A percentile compares a stretch with the other conserved stretches of the same genome.
Conservation (phyloP, 2,329 filamentous ascomycete species). For the Elsinoe batatas region DNA sequence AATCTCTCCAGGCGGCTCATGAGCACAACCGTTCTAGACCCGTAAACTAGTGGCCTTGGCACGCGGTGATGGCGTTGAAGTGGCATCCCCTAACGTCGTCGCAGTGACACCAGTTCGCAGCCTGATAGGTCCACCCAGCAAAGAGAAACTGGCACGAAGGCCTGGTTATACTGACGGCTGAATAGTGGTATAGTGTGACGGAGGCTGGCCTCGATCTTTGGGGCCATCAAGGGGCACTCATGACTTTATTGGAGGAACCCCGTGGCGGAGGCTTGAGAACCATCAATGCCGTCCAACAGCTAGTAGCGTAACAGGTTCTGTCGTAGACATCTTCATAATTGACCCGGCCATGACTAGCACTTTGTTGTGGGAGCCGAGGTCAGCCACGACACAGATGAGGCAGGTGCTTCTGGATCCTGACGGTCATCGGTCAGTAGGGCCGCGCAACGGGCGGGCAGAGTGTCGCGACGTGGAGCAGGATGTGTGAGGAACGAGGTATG, state of each 20-base stretch:
- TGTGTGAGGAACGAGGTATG: too few relatives aligned
- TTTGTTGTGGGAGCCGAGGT: not conserved
- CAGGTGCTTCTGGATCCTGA: not conserved
- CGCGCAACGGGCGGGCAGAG: too few relatives aligned
- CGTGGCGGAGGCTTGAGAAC: too few relatives aligned
- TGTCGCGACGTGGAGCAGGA: too few relatives aligned
- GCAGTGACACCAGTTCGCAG: not conserved
- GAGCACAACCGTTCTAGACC: conserved; percentile 1
- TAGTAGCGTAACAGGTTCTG: not conserved
- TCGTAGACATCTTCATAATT: not conserved
- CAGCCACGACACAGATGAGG: not conserved
- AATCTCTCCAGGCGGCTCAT: conserved; percentile 6
- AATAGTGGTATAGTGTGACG: too few relatives aligned
- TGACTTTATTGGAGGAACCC: too few relatives aligned
- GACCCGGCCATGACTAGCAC: not conserved
- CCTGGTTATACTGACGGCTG: too few relatives aligned
- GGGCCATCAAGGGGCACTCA: too few relatives aligned
- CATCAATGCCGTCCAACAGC: not conserved
- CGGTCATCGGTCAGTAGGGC: too few relatives aligned
- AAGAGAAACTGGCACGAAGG: too few relatives aligned
- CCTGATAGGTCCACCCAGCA: not conserved
- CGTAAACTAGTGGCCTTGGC: conserved; percentile 4
- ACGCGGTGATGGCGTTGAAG: not conserved
- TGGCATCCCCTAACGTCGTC: not conserved
- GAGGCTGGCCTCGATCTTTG: too few relatives aligned